A percentile compares a stretch with the other conserved stretches of the same genome.
Conservation (phyloP, 2,329 filamentous ascomycete genomes). For the Diplodia mutila region DNA sequence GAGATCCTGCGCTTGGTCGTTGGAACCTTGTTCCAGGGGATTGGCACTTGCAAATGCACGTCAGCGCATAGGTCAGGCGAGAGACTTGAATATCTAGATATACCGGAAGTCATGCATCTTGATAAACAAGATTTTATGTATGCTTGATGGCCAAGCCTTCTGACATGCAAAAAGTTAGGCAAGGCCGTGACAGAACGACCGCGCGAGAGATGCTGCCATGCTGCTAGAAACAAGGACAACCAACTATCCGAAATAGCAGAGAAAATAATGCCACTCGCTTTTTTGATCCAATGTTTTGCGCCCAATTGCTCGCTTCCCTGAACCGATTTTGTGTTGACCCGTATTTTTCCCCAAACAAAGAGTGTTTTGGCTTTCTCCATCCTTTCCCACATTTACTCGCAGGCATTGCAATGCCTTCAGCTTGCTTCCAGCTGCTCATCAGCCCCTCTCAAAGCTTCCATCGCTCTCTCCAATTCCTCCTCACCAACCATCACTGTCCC, state of each 20-base stretch:
- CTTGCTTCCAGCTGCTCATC: slow-evolving; percentile 35
- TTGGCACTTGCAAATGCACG: background rate
- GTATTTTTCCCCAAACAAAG: background rate
- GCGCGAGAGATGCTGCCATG: background rate
- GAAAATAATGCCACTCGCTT: background rate
- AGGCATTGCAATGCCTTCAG: background rate
- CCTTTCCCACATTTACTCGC: background rate
- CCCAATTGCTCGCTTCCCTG: background rate
- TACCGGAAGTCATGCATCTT: background rate
- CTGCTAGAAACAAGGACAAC: background rate
- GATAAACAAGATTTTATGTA: background rate
- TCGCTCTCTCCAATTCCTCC: slow-evolving; percentile 72
- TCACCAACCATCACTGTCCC: slow-evolving; percentile 85
- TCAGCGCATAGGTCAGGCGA: background rate
- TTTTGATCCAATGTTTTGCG: background rate
- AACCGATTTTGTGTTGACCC: background rate
- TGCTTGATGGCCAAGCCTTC: background rate
- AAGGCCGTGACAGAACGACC: background rate
- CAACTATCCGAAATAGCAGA: background rate
- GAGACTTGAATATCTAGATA: background rate
- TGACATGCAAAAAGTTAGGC: background rate
- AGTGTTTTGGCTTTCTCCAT: background rate
- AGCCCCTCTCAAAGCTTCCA: slow-evolving; percentile 65
- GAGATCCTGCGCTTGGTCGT: background rate
- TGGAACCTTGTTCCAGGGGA: no score